Evolutionary conservation across 1,284 basidiomycete species (phyloP).

Genomic region (Schizophyllum commune): DNA sequence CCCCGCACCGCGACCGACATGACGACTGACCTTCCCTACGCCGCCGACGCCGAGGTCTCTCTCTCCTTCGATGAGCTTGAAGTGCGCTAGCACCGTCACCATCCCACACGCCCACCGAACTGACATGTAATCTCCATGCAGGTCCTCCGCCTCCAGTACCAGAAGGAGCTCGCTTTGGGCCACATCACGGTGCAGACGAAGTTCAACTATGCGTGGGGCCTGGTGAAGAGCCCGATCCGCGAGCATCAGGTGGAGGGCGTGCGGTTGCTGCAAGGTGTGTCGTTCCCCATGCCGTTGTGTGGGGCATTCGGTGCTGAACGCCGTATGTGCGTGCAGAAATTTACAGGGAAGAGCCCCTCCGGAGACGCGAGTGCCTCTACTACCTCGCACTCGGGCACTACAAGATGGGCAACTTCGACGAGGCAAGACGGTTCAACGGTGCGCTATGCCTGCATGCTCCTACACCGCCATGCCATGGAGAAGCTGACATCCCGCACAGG

Average conservation of each 20-base stretch:
- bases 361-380: slow-evolving; percentile 93
- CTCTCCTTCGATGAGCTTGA: slow-evolving; percentile 86
- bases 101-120: slow-evolving; percentile 1
- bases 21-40: slow-evolving; percentile 89
- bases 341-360: slow-evolving; percentile 81
- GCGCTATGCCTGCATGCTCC: slow-evolving; percentile 18
- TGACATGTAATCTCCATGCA: slow-evolving; percentile 26
- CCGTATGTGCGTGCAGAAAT: slow-evolving; percentile 66
- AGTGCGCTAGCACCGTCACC: slow-evolving; percentile 32
- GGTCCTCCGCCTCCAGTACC: slow-evolving; percentile 83
- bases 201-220: slow-evolving; percentile 97
- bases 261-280: slow-evolving; percentile 80
- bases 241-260: slow-evolving; percentile 90
- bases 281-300: neutral
- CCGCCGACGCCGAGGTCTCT: slow-evolving; percentile 88
- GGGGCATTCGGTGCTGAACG: neutral
- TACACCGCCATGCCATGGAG: neutral
- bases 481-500: slow-evolving; percentile 36
- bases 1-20: slow-evolving; percentile 24
- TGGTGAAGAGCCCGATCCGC: slow-evolving; percentile 80
- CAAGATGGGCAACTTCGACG: slow-evolving; percentile 94
- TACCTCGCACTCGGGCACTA: slow-evolving; percentile 96
- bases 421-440: slow-evolving; percentile 94
- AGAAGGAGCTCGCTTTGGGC: slow-evolving; percentile 76
- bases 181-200: slow-evolving; percentile 94